Evolutionary conservation across 2,329 filamentous ascomycete species (phyloP), one percentile per base, ranked within the genome.

Genomic region (Fusarium hostae): DNA sequence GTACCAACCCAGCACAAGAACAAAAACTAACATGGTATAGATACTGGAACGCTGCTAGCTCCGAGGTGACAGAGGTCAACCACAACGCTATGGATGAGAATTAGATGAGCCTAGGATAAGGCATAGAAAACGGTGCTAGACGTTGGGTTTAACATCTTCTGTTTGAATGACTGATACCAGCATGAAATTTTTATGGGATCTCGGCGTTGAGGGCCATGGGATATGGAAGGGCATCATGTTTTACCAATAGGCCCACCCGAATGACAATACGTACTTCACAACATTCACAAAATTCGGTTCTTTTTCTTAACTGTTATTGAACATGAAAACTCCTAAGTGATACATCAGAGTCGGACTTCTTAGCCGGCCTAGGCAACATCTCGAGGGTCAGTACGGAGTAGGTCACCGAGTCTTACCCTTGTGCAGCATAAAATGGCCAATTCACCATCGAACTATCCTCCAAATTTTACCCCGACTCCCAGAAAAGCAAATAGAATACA

Each of bases 31-130:
- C 24, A 48, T 15, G 40, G 26, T 16, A 34, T 56, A 88, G 86
- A 28, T 89, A 91, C 81, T 92, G 90, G 89, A 88, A 82, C 75
- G 83, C 89, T 5, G 85, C 87, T n/a, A 85, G 80, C 26, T 85
- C 84, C 34, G 82, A 89, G 70, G 88, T 92, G 71, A 92, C 87
- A 9, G 87, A 90, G 77, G 82, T 86, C 32, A 80, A 84, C 61
- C 70, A 78, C 24, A 73, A 79, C 52, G 79, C 80, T 37, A 83
- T 84, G 76, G 81, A 83, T n/a, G 81, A 67, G 55, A 63, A 70
- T 66, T 68, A 73, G 52, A 64, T 26, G 51, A 64, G 68, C 52
- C 44, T 39, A 56, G 20, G 26, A 41, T 15, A 45, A 30, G 39
- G 65, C 60, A 63, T 45, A 52, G 40, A 66, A 72, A 70, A 71